Evolutionary conservation across 106 monocot species (phyloP), one percentile per base, ranked within the genome.

Genomic region (Acanthochlamys bracteata): DNA sequence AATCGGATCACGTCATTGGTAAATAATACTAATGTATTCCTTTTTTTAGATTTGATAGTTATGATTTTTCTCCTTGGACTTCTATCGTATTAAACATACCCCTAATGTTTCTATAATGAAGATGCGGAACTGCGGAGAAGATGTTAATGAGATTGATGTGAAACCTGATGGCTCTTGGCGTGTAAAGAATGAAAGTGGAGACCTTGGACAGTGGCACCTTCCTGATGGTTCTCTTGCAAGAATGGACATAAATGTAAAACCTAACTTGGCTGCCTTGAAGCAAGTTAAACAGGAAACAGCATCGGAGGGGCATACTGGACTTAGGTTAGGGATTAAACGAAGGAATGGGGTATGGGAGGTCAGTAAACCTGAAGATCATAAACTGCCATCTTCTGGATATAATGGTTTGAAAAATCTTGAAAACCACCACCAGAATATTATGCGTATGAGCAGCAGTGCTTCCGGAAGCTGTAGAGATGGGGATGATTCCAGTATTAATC

Each of bases 131-230:
- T 93, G 85, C 72, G 80, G 74, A 55, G 93, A 93, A 76, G 89
- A 89, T 72, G 74, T 89, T 21, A 83, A 72, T 66, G 93, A 93
- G 59, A 73, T 93, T 64, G 93, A 93, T 60, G 76, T 89, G 19
- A 93, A 81, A 57, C 89, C 85, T 68, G 89, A 93, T 76, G 93
- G 93, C 71, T 89, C 76, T 65, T 93, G 93, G 93, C 86, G 89
- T 72, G 78, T 65, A 6, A 93, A 93, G 72, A 76, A 63, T 42
- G 89, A 89, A 74, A 65, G 25, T 42, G 80, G 63, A 55, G 82
- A 82, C 23, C 72, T 85, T 63, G 66, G 54, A 39, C 72, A 63
- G 33, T 93, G 93, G 93, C 89, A 89, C 66, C 57, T 83, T 40
- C 85, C 85, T 63, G 89, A 89, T 72, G 89, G 89, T 27, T 81